phyloP scores from a whole-genome alignment of 345 rosid species.

The Bruguiera parviflora region DNA sequence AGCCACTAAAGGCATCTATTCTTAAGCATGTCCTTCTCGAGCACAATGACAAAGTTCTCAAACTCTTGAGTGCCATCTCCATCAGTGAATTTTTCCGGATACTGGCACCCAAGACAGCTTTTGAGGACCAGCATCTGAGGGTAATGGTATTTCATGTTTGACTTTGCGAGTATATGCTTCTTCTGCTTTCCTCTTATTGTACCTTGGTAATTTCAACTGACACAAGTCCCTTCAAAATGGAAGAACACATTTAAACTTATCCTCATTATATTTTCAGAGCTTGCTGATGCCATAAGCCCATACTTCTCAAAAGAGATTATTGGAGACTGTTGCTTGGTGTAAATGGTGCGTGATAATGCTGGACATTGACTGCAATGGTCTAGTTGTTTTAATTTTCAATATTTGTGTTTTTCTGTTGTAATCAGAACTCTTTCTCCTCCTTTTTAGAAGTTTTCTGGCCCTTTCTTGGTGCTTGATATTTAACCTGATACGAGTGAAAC shows the following conservation, averaged over 20 bases:
- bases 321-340: slow-evolving; percentile 71
- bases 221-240: slow-evolving; percentile 16
- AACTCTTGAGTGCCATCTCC: slow-evolving; percentile 65
- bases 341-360: slow-evolving; percentile 75
- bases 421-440: slow-evolving; percentile 30
- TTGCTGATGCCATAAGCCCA: slow-evolving; percentile 63
- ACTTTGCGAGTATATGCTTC: not conserved
- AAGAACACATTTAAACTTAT: slow-evolving; percentile 70
- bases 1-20: too few species aligned
- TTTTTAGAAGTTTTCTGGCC: not conserved
- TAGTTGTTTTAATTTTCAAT: slow-evolving; percentile 69
- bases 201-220: not conserved
- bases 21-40: slow-evolving; percentile 37
- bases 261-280: slow-evolving; percentile 57
- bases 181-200: not conserved
- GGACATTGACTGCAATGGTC: slow-evolving; percentile 59
- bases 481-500: not conserved
- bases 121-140: slow-evolving; percentile 62
- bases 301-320: slow-evolving; percentile 72
- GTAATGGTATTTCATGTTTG: slow-evolving; percentile 13
- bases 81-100: slow-evolving; percentile 66
- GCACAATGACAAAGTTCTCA: slow-evolving; percentile 63
- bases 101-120: slow-evolving; percentile 79
- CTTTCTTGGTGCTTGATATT: not conserved
- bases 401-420: slow-evolving; percentile 59